Evolutionary conservation across 441 rosid species (phyloP).

Genomic region (Arabidopsis hybrid): DNA sequence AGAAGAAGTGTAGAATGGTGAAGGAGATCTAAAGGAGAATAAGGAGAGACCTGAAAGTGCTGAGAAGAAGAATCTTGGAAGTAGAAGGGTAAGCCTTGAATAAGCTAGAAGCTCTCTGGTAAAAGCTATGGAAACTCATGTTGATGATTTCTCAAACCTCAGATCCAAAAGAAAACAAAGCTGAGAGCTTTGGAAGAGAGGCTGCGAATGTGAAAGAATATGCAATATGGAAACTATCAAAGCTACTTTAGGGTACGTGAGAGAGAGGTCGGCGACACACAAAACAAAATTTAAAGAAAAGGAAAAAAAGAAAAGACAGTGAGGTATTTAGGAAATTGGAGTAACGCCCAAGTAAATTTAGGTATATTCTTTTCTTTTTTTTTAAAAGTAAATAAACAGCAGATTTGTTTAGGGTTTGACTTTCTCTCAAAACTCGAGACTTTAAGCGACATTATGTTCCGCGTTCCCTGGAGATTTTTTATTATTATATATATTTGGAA

Average conservation of each 20-base stretch:
- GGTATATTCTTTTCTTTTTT: not conserved
- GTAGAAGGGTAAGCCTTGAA: constrained; percentile 54
- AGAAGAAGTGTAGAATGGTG: not conserved
- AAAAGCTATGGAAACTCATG: constrained; percentile 38
- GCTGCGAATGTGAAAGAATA: constrained; percentile 30
- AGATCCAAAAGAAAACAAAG: constrained; percentile 19
- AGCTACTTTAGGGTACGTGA: constrained; percentile 34
- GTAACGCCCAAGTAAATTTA: constrained; percentile 43
- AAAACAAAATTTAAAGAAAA: not conserved
- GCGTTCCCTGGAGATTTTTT: constrained; percentile 3
- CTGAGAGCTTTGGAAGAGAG: constrained; percentile 30
- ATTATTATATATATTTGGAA: not conserved
- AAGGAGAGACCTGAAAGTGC: constrained; percentile 54
- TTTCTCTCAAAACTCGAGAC: constrained; percentile 7
- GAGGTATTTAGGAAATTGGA: constrained; percentile 37
- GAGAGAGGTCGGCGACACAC: constrained; percentile 19
- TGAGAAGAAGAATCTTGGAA: constrained; percentile 59
- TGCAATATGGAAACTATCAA: constrained; percentile 30
- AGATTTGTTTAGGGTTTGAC: constrained; percentile 21
- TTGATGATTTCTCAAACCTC: constrained; percentile 13
- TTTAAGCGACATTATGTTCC: not conserved
- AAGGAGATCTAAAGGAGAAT: not conserved
- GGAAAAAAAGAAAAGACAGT: constrained; percentile 26
- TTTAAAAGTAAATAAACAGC: not conserved
- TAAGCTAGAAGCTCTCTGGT: constrained; percentile 35